A percentile compares a stretch with the other conserved stretches of the same genome.
Conservation (phyloP, 2,329 filamentous ascomycete genomes). For the Xylariaceae sp. region DNA sequence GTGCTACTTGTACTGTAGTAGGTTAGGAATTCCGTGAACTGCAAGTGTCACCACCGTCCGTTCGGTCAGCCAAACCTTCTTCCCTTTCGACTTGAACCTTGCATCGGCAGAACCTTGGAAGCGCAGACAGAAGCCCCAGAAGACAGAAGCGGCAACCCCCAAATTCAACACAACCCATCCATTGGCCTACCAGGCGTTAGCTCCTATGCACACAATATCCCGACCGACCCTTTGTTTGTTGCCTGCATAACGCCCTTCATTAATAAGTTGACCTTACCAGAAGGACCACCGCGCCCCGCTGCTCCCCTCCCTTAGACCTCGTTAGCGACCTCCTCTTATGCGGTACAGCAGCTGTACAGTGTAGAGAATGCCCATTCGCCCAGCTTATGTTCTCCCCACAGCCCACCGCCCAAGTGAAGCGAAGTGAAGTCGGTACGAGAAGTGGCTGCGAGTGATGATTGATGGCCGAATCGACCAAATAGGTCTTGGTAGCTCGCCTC, state of each 20-base stretch:
- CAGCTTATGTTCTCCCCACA: conserved; percentile 3
- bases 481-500: conserved; percentile 11
- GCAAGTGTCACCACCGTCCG: too few species aligned
- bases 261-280: neutral
- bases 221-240: neutral
- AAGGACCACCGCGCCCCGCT: conserved; percentile 1
- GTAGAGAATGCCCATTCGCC: conserved; percentile 9
- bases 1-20: neutral
- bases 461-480: conserved; percentile 8
- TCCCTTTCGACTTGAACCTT: neutral
- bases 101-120: neutral
- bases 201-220: neutral
- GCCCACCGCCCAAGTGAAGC: neutral
- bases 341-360: conserved; percentile 4
- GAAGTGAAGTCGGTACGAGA: neutral
- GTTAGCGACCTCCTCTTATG: neutral
- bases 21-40: neutral
- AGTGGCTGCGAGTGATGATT: too few species aligned
- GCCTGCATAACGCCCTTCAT: neutral
- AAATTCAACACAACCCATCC: neutral
- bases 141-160: neutral
- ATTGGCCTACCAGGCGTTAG: neutral
- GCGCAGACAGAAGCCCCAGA: neutral
- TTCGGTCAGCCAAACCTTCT: neutral
- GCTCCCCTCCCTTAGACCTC: conserved; percentile 2